phyloP scores from a whole-genome alignment of 2,329 filamentous ascomycete genomes.

The Penicillium sclerotiorum region DNA sequence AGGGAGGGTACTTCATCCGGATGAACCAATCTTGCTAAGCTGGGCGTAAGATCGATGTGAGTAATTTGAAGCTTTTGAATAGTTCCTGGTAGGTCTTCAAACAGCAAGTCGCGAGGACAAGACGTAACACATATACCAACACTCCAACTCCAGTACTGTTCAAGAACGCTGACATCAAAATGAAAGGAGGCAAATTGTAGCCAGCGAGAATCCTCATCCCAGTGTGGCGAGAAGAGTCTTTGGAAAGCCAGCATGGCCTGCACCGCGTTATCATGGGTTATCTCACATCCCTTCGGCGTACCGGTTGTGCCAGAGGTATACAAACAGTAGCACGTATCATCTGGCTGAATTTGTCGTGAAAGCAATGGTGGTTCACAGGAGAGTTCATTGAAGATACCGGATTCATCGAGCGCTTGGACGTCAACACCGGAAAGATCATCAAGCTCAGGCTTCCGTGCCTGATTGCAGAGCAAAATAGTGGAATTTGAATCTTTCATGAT shows the following conservation, averaged over 20 bases:
- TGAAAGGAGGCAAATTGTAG: conserved; percentile 93
- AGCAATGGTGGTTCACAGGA: conserved; percentile 37
- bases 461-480: conserved; percentile 63
- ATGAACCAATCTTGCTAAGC: conserved; percentile 74
- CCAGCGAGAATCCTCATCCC: conserved; percentile 75
- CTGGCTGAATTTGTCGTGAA: conserved; percentile 42
- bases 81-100: conserved; percentile 76
- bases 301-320: conserved; percentile 90
- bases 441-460: conserved; percentile 46
- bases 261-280: conserved; percentile 85
- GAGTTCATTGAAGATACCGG: conserved; percentile 39
- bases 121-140: conserved; percentile 83
- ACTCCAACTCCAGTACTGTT: conserved; percentile 96
- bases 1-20: conserved; percentile 80
- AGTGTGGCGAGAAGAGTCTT: conserved; percentile 73
- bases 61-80: conserved; percentile 76
- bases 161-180: conserved; percentile 89
- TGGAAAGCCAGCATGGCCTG: conserved; percentile 90
- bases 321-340: conserved; percentile 75
- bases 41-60: conserved; percentile 89
- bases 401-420: conserved; percentile 52
- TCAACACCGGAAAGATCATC: conserved; percentile 35
- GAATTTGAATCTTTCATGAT: conserved; percentile 75
- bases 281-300: conserved; percentile 81
- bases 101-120: conserved; percentile 78